Conservation (phyloP, 306 rosid species). For the Ormosia emarginata region DNA sequence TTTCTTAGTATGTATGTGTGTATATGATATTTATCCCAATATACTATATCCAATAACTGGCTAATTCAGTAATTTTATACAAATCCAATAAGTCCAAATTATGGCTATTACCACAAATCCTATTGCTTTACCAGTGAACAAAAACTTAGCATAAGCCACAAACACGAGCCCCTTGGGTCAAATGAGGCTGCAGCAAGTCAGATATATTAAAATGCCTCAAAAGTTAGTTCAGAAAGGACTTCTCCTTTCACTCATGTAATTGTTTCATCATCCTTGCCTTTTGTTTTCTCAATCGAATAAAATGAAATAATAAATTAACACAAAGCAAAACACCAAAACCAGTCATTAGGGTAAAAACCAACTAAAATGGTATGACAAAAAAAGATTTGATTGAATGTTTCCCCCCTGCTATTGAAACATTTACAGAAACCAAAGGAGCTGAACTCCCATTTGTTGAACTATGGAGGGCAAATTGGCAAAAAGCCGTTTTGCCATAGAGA, state of each 20-base stretch:
- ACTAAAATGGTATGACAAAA: background rate
- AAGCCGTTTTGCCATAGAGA: constrained; percentile 16
- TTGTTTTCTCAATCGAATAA: background rate
- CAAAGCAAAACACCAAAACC: background rate
- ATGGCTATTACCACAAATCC: background rate
- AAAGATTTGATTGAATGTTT: constrained; percentile 22
- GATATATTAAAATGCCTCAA: constrained; percentile 59
- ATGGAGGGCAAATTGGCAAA: constrained; percentile 1
- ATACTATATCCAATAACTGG: too few species aligned
- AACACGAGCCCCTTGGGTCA: background rate
- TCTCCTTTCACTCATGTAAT: constrained; percentile 64
- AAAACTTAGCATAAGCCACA: background rate
- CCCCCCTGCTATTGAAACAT: constrained; percentile 46
- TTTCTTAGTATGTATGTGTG: too few species aligned
- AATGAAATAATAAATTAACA: background rate
- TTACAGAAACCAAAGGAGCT: constrained; percentile 29
- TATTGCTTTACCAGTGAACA: background rate
- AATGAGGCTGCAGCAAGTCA: constrained; percentile 23
- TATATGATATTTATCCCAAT: too few species aligned
- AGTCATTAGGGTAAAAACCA: background rate
- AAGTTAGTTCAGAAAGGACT: constrained; percentile 47
- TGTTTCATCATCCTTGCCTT: constrained; percentile 62
- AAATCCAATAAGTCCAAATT: background rate
- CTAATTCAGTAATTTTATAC: too few species aligned
- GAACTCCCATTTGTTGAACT: constrained; percentile 33